These are phyloP conservation scores for Aspergillus awamori DNA, from an alignment of 2,329 filamentous ascomycete species.

Conservation along the genomic window DNA sequence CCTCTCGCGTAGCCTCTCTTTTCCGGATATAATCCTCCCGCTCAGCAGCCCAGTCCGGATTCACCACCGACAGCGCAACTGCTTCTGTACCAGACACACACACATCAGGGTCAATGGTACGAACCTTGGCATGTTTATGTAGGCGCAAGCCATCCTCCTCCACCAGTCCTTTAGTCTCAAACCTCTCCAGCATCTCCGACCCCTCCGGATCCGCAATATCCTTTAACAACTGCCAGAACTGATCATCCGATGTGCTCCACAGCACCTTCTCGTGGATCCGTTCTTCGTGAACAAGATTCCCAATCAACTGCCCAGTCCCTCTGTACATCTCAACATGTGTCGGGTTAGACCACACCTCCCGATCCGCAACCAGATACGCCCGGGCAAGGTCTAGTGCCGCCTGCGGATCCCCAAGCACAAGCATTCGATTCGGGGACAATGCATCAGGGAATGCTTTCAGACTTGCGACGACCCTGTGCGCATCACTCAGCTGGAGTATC, in stretches of 20 bases:
- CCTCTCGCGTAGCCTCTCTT: neutral
- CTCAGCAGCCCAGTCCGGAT: conserved; percentile 6
- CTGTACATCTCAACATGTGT: conserved; percentile 41
- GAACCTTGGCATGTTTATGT: conserved; percentile 1
- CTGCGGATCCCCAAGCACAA: conserved; percentile 35
- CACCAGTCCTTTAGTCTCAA: conserved; percentile 1
- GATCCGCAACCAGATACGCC: conserved; percentile 39
- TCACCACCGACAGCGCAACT: conserved; percentile 1
- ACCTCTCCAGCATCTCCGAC: conserved; percentile 1
- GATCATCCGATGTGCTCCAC: conserved; percentile 39
- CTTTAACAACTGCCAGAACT: conserved; percentile 40
- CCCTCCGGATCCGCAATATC: conserved; percentile 19
- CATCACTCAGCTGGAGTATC: conserved; percentile 36
- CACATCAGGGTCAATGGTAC: conserved; percentile 1
- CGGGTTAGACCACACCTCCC: conserved; percentile 44
- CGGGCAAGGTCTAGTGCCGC: conserved; percentile 37
- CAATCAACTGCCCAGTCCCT: conserved; percentile 40
- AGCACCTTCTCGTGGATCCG: conserved; percentile 33
- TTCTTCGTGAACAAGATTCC: conserved; percentile 26
- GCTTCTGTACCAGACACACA: neutral
- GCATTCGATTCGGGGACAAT: conserved; percentile 28
- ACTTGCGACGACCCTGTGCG: conserved; percentile 27
- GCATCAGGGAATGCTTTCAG: conserved; percentile 36
- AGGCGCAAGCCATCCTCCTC: neutral
- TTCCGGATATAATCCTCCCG: conserved; percentile 1